Evolutionary conservation across 2,329 filamentous ascomycete genomes (phyloP), one percentile per base, ranked within the genome.

Genomic region (Penicillium olsonii): DNA sequence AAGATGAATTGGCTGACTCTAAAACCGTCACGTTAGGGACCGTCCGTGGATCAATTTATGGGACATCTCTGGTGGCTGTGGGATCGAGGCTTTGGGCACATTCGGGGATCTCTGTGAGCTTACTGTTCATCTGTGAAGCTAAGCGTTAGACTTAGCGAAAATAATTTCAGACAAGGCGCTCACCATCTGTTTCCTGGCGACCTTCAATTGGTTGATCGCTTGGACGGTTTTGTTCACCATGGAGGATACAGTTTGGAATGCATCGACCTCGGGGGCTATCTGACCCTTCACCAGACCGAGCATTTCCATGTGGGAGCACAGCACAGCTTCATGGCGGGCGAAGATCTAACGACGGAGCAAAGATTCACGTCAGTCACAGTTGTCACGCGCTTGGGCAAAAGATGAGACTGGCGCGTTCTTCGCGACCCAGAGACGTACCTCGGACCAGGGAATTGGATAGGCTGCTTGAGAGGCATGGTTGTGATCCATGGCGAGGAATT

Each of bases 181-280:
- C 55, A 75, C 73, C 50, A 74, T 62, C 27, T 68, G 60, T 20
- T 63, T 66, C 37, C 68, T 63, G 14, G 71, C 46, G 9, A 67
- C 45, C 12, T 70, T 65, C 18, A 71, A 66, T 35, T 73, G 66
- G 11, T 61, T 60, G 42, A 75, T 57, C 42, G 75, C 61, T 42
- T 68, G 62, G 37, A 71, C 61, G 3, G 72, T 71, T 50, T 68
- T 69, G 22, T 70, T 66, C 14, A 75, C 54, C 62, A 75, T 72
- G 6, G 64, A 57, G 1, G 65, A 64, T 3, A 76, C 59, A 5
- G 64, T 57, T 11, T 58, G 61, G 31, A 57, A 64, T 11, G 65
- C 62, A 27, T 67, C 65, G 6, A 54, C 53, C 24, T 68, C 61
- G 9, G 57, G 48, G 4, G 56, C 51, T 9, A 67, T 54, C 37